Base-by-base conservation (phyloP, 768 basidiomycete species). In the Russula abietina region DNA sequence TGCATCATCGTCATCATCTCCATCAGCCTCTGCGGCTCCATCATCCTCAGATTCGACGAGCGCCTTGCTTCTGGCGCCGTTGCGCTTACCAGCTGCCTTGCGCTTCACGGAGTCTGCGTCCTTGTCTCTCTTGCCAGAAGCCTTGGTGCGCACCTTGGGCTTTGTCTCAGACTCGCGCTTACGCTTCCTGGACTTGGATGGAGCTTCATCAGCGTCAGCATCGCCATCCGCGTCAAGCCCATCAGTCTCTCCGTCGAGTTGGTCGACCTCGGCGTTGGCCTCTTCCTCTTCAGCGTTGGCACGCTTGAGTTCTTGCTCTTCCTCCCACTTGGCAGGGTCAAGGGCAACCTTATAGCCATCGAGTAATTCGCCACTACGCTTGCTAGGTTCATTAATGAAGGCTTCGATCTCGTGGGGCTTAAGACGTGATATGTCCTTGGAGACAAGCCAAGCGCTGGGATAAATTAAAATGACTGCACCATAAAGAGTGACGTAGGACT, bases 361-460 rank as follows among this genome's bases (percentile, higher is more conserved):
- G 24, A 87, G 74, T 45, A 98, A 83, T 38, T 93, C 90, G 45
- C 82, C 85, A 45, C 82, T 85, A 72, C 83, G 86, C 77, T 92
- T 93, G 74, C 78, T 80, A 19, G 87, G 86, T 70, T 88, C 88
- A 66, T 76, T 80, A 75, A 98, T 82, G 76, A 84, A 97, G 3
- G 86, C 80, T 66, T 89, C 81, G 75, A 98, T 96, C 75, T 92
- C 91, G 73, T 89, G 83, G 6, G 78, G 73, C 69, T 86, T 82
- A 28, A 98, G 82, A 65, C 82, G 82, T 24, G 86, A 89, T 57
- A 98, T 85, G 73, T 97, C 95, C 69, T 88, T 88, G 1, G 87
- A 72, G 36, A 84, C 78, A 46, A 91, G 79, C 95, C 95, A 98
- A 22, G 91, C 82, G 75, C 95, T 98, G 54, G 24, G 24, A 46